phyloP scores from a whole-genome alignment of 2,329 filamentous ascomycete species.

The Daldinia sp. region DNA sequence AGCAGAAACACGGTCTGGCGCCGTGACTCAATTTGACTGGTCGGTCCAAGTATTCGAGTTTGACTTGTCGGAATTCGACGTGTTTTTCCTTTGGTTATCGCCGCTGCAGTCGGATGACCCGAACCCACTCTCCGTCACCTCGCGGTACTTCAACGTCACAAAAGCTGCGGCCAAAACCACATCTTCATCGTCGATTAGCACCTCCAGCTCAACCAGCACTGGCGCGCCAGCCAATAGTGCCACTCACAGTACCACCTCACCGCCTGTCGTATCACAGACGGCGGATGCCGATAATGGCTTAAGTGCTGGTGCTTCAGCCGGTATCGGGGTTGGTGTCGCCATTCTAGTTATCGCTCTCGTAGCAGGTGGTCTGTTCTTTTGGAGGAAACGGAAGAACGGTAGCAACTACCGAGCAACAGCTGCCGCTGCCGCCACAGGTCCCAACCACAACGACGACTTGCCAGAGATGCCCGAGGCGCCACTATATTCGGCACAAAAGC shows the following conservation, averaged over 20 bases:
- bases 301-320: constrained; percentile 24
- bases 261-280: neutral
- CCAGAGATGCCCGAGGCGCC: neutral
- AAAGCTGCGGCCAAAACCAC: neutral
- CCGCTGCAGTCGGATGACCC: neutral
- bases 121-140: constrained; percentile 2
- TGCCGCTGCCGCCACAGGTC: neutral
- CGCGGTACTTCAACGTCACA: constrained; percentile 35
- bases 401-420: neutral
- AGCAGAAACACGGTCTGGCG: constrained; percentile 17
- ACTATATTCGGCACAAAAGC: neutral
- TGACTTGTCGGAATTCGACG: constrained; percentile 18
- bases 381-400: constrained; percentile 1
- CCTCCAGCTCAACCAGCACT: neutral
- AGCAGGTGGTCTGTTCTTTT: constrained; percentile 11
- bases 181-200: neutral
- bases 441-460: neutral
- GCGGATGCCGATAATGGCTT: constrained; percentile 1
- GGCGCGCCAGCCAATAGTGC: neutral
- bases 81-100: constrained; percentile 28
- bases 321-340: constrained; percentile 22
- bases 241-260: neutral
- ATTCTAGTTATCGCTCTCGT: constrained; percentile 8
- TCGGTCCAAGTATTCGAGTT: constrained; percentile 28
- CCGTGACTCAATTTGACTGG: constrained; percentile 35